phyloP scores from a whole-genome alignment of 1,284 basidiomycete genomes.

The Apiotrichum mycotoxinovorans region DNA sequence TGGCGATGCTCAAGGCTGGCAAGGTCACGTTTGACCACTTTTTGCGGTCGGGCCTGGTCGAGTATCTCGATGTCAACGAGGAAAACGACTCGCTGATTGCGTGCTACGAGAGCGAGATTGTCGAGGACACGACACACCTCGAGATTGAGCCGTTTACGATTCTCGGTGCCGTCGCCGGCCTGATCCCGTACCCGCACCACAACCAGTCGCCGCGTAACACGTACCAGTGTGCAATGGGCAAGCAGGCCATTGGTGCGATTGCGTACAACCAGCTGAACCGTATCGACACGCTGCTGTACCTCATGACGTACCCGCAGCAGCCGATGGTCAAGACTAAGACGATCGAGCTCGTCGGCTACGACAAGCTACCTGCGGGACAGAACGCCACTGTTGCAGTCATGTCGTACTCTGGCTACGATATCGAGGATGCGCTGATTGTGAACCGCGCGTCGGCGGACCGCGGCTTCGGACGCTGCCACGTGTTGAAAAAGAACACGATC shows the following conservation, averaged over 20 bases:
- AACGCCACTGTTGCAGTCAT: slow-evolving; percentile 99
- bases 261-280: slow-evolving; percentile 97
- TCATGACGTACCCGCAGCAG: slow-evolving; percentile 98
- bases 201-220: slow-evolving; percentile 99
- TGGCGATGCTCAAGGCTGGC: slow-evolving; percentile 75
- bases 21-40: slow-evolving; percentile 90
- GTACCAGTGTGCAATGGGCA: slow-evolving; percentile 99
- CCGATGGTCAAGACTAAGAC: slow-evolving; percentile 99
- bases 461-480: slow-evolving; percentile 96
- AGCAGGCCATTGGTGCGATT: slow-evolving; percentile 99
- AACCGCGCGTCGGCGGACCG: slow-evolving; percentile 94
- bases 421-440: slow-evolving; percentile 95
- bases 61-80: slow-evolving; percentile 99
- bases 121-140: slow-evolving; percentile 79
- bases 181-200: slow-evolving; percentile 99
- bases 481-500: slow-evolving; percentile 90
- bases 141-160: slow-evolving; percentile 99
- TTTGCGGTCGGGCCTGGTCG: slow-evolving; percentile 88
- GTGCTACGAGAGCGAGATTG: slow-evolving; percentile 86
- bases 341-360: slow-evolving; percentile 94
- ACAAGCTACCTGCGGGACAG: slow-evolving; percentile 93
- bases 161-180: slow-evolving; percentile 92
- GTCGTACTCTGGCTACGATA: slow-evolving; percentile 99
- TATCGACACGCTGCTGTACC: slow-evolving; percentile 97
- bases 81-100: slow-evolving; percentile 98